A percentile compares a stretch with the other conserved stretches of the same genome.
These are phyloP conservation scores for Elaeis guineensis DNA, from an alignment of 176 grass and related monocot genomes.

Conservation along the genomic window DNA sequence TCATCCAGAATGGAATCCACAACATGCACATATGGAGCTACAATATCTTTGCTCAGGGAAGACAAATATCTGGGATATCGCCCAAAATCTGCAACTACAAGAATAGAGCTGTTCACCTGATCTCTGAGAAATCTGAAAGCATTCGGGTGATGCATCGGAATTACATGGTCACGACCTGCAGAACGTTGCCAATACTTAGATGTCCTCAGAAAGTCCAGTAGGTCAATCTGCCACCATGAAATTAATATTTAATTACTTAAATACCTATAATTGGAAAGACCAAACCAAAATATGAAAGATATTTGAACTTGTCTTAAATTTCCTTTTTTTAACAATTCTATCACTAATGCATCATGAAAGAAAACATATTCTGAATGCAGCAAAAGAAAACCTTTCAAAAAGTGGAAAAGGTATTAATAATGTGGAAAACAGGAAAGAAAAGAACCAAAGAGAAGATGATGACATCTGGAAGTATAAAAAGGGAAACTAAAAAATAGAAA, in stretches of 20 bases:
- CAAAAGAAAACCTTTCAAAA: no score
- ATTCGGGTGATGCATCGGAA: constrained; percentile 96
- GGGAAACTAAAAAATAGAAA: no score
- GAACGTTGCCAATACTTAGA: constrained; percentile 82
- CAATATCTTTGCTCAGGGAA: constrained; percentile 91
- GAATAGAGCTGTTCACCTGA: constrained; percentile 82
- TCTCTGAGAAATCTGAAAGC: constrained; percentile 82
- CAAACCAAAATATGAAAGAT: no score
- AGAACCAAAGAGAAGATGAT: no score
- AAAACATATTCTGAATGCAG: no score
- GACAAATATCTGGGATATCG: constrained; percentile 63
- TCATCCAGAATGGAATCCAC: constrained; percentile 68
- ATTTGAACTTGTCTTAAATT: no score
- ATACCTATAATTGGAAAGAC: no score
- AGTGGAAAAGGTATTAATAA: no score
- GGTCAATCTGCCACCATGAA: constrained; percentile 49
- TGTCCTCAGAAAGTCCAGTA: constrained; percentile 72
- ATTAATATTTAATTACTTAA: not conserved
- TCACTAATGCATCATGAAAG: no score
- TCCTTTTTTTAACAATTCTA: no score
- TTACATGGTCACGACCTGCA: constrained; percentile 63
- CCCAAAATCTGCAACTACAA: constrained; percentile 87
- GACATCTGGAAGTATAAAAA: no score
- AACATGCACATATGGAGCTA: constrained; percentile 87
- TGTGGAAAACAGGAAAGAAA: no score